Conservation (phyloP, 2,329 filamentous ascomycete species). For the Fusarium tricinctum region DNA sequence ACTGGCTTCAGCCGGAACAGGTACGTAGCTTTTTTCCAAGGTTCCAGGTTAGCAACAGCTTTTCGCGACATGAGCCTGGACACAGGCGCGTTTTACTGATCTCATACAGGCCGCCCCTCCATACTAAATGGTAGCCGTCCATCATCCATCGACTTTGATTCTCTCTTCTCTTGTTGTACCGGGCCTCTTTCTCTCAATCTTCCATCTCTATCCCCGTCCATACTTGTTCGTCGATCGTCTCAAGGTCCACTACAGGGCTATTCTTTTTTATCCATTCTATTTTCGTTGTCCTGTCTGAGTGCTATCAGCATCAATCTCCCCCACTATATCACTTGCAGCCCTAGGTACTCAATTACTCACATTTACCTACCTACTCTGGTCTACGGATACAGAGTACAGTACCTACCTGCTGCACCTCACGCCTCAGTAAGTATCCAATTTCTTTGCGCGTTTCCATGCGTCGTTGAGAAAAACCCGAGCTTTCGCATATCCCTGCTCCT, state of each 20-base stretch:
- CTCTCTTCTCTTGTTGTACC: conserved; percentile 26
- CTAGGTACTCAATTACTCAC: conserved; percentile 10
- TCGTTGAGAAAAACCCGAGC: conserved; percentile 29
- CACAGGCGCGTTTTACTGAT: conserved; percentile 47
- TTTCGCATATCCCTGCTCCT: conserved; percentile 31
- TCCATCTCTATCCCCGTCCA: conserved; percentile 30
- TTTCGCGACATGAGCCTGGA: conserved; percentile 34
- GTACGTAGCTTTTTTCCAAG: conserved; percentile 37
- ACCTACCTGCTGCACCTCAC: conserved; percentile 14
- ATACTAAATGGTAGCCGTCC: conserved; percentile 41
- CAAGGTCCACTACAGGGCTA: conserved; percentile 14
- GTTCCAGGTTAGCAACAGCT: conserved; percentile 19
- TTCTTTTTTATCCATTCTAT: conserved; percentile 16
- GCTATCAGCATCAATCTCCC: conserved; percentile 13
- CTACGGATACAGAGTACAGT: neutral
- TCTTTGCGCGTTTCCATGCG: conserved; percentile 42
- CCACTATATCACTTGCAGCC: conserved; percentile 14
- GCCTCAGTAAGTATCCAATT: conserved; percentile 30
- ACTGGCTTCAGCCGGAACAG: conserved; percentile 18
- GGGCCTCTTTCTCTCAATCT: conserved; percentile 31
- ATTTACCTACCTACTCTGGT: neutral
- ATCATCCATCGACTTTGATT: conserved; percentile 27
- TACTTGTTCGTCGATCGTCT: conserved; percentile 34
- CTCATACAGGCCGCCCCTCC: conserved; percentile 45
- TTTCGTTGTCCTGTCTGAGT: conserved; percentile 13